A percentile compares a stretch with the other conserved stretches of the same genome.
phyloP scores from a whole-genome alignment of 352 stramenopile genomes.

The Halophytophthora polymorphica region DNA sequence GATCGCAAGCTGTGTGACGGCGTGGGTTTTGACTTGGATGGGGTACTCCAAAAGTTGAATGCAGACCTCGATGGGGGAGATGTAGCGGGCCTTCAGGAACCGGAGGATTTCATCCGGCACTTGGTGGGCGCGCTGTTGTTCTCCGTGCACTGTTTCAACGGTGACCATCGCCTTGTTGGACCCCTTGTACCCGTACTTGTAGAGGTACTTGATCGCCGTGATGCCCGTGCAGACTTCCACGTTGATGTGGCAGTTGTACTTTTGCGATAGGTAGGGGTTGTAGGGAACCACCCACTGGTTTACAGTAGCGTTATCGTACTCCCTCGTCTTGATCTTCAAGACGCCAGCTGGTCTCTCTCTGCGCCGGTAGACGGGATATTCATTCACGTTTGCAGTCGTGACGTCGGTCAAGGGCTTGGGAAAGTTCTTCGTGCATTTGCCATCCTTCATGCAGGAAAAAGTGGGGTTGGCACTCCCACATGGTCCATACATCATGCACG shows the following conservation, averaged over 20 bases:
- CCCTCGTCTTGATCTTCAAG: background rate
- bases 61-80: constrained; percentile 30
- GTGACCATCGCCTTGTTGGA: constrained; percentile 21
- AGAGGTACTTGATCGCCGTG: constrained; percentile 48
- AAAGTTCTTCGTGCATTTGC: constrained; percentile 18
- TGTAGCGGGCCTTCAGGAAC: constrained; percentile 24
- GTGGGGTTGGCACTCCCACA: background rate
- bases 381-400: background rate
- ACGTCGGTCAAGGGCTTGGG: constrained; percentile 9
- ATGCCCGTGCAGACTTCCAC: constrained; percentile 41
- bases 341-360: background rate
- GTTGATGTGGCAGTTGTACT: constrained; percentile 63
- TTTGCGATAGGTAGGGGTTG: constrained; percentile 46
- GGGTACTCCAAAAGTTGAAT: constrained; percentile 18
- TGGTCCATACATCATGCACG: constrained; percentile 14
- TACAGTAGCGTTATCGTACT: constrained; percentile 13
- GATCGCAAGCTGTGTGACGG: constrained; percentile 4
- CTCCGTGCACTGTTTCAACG: background rate
- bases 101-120: constrained; percentile 16
- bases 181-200: constrained; percentile 57
- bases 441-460: constrained; percentile 11
- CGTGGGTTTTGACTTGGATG: constrained; percentile 18
- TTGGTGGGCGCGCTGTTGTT: background rate
- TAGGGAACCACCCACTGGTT: constrained; percentile 57
- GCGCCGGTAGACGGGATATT: constrained; percentile 12